A percentile compares a stretch with the other conserved stretches of the same genome.
Evolutionary conservation across 2,329 filamentous ascomycete species (phyloP).

Genomic region (Eutypella sp.): DNA sequence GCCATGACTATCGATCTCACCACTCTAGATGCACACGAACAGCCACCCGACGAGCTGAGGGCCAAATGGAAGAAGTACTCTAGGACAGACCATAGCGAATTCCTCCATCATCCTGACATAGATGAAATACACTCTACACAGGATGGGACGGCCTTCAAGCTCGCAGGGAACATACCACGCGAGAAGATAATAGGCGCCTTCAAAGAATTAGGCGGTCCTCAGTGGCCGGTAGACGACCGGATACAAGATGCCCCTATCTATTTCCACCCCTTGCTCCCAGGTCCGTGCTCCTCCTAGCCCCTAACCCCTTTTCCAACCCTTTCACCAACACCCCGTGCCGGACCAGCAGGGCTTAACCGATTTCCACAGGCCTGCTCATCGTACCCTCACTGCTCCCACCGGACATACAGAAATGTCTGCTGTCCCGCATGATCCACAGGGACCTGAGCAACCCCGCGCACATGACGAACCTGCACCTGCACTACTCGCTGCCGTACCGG

Average conservation of each 20-base stretch:
- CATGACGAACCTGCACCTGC: constrained; percentile 84
- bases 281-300: no score
- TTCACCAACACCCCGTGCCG: not conserved
- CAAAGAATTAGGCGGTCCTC: constrained; percentile 31
- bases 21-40: constrained; percentile 69
- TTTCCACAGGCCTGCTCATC: constrained; percentile 68
- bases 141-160: constrained; percentile 39
- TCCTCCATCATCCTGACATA: constrained; percentile 51
- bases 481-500: constrained; percentile 66
- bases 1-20: constrained; percentile 41
- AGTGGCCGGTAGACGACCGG: constrained; percentile 21
- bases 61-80: constrained; percentile 71
- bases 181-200: constrained; percentile 41
- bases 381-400: constrained; percentile 70
- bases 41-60: constrained; percentile 66
- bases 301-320: not conserved
- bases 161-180: constrained; percentile 38
- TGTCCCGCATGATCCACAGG: constrained; percentile 69
- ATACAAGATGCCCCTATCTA: constrained; percentile 48
- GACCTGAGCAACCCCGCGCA: constrained; percentile 71
- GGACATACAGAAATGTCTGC: constrained; percentile 60
- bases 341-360: not conserved
- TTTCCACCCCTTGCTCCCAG: constrained; percentile 62
- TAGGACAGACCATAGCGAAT: constrained; percentile 47
- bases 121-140: constrained; percentile 43